Evolutionary conservation across 176 grass and related monocot genomes (phyloP).

Genomic region (Puya raimondii): DNA sequence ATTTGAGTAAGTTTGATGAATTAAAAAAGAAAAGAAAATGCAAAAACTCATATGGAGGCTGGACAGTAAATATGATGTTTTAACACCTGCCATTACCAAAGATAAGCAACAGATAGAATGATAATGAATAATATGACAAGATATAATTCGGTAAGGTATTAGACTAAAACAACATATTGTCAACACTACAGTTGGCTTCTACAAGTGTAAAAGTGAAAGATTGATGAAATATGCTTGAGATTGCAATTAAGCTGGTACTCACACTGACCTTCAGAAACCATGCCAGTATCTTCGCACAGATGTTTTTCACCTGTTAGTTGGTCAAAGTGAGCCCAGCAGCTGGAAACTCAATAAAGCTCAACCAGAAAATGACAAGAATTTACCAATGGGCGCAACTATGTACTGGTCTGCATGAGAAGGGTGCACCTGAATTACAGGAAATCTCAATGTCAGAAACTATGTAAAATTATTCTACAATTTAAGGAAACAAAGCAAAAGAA

Average conservation of each 20-base stretch:
- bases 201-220: not conserved
- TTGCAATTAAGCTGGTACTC: not conserved
- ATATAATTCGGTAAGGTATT: too few species aligned
- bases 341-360: not conserved
- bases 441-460: not conserved
- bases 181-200: too few species aligned
- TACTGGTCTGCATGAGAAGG: conserved; percentile 61
- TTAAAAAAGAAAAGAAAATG: not conserved
- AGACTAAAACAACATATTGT: too few species aligned
- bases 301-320: conserved; percentile 38
- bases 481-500: not conserved
- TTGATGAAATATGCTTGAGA: not conserved
- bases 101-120: too few species aligned
- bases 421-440: conserved; percentile 42
- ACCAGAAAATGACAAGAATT: conserved; percentile 6
- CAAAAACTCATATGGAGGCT: not conserved
- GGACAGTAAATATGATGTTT: not conserved
- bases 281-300: conserved; percentile 38
- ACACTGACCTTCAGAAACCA: conserved; percentile 68
- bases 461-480: not conserved
- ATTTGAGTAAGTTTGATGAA: too few species aligned
- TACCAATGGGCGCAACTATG: conserved; percentile 84
- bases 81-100: too few species aligned
- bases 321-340: conserved; percentile 23
- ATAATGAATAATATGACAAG: too few species aligned